Evolutionary conservation across 2,329 filamentous ascomycete genomes (phyloP).

Genomic region (Dothidotthia symphoricarpi): DNA sequence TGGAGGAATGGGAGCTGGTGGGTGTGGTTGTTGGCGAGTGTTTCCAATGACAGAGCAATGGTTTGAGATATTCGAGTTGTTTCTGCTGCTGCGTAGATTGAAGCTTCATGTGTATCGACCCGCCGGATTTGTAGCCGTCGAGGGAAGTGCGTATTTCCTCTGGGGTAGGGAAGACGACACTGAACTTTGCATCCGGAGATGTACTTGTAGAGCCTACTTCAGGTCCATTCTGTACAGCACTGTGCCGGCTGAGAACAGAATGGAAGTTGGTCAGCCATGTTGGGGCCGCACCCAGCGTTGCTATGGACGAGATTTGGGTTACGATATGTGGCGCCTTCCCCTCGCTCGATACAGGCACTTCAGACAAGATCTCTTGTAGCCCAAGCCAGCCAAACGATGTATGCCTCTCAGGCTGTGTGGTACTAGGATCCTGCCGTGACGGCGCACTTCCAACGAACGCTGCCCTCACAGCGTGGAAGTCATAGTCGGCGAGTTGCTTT

Average conservation of each 20-base stretch:
- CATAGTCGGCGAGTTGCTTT: conserved; percentile 58
- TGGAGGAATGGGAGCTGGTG: neutral
- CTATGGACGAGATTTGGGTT: conserved; percentile 75
- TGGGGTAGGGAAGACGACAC: conserved; percentile 76
- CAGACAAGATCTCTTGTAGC: conserved; percentile 59
- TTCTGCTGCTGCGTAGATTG: conserved; percentile 68
- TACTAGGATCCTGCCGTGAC: conserved; percentile 57
- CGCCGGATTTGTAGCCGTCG: conserved; percentile 74
- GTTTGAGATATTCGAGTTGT: conserved; percentile 70
- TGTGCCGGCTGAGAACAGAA: conserved; percentile 32
- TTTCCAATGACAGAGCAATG: conserved; percentile 73
- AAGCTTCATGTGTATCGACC: conserved; percentile 78
- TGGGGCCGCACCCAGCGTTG: conserved; percentile 68
- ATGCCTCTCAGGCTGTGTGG: conserved; percentile 43
- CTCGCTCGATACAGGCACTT: conserved; percentile 44
- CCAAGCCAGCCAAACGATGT: conserved; percentile 77
- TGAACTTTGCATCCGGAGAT: conserved; percentile 56
- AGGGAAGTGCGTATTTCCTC: conserved; percentile 74
- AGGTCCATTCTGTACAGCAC: conserved; percentile 1
- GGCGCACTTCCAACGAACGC: conserved; percentile 78
- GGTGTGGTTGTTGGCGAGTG: neutral
- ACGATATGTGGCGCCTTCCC: conserved; percentile 45
- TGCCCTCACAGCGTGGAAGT: conserved; percentile 68
- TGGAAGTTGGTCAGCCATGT: conserved; percentile 66
- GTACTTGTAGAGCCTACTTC: conserved; percentile 3